Evolutionary conservation across 2,329 filamentous ascomycete genomes (phyloP), one percentile per base, ranked within the genome.

Genomic region (Fusarium miscanthi): DNA sequence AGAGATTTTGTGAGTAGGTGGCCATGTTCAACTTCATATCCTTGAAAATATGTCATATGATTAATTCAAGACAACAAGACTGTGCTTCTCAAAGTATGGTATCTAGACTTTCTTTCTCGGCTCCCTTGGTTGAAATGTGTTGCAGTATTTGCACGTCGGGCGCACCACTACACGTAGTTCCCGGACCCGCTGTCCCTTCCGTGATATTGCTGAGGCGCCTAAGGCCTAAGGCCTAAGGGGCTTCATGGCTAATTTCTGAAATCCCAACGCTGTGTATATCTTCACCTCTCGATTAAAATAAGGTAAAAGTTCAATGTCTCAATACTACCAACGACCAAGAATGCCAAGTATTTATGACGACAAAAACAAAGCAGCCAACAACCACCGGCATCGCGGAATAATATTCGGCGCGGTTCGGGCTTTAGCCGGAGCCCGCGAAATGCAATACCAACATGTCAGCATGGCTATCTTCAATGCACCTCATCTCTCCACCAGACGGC

Each of bases 371-470:
- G 30, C 19, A 14, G 23, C 21, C 21, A 41, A 30, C 23, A 30
- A 19, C n/a, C 10, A 49, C 19, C 14, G 21, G 21, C n/a, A 23
- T 23, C 11, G 7, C 62, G 58, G 62, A 65, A 54, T 12, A 65
- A 63, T 21, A 42, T 11, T 65, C 58, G 58, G 62, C 33, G 57
- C 62, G 62, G 5, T 46, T 54, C 57, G 35, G 46, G 33, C 10
- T 25, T 25, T 42, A 35, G 11, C 40, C 58, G 40, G 48, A 37
- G 30, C 40, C 62, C 57, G 48, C 27, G 19, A n/a, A 46, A 59
- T 37, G 52, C 59, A 46, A 56, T 56, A 42, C n/a, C 25, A 23
- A 30, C 38, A 30, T 58, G 40, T 45, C 31, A 58, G 19, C 30
- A n/a, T 9, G 25, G 8, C n/a, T 35, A 30, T 23, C 25, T 40